These are phyloP conservation scores for Tylopilus sp. DNA, from an alignment of 768 basidiomycete species.

Conservation along the genomic window DNA sequence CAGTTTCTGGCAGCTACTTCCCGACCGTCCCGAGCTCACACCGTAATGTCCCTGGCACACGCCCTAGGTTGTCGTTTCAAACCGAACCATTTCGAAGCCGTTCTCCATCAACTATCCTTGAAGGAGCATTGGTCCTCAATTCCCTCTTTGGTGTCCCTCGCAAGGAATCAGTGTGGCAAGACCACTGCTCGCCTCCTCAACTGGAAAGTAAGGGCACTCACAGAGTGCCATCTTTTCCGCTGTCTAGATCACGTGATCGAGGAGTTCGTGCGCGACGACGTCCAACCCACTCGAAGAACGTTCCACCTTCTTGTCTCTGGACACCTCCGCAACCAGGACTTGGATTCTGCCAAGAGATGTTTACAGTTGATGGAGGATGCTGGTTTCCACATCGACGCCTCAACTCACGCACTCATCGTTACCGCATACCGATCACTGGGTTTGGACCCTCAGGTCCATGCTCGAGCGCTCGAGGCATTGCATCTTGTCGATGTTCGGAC, in stretches of 20 bases:
- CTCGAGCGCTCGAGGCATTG: slow-evolving; percentile 48
- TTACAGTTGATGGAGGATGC: slow-evolving; percentile 56
- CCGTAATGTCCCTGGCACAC: slow-evolving; percentile 46
- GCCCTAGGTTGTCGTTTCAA: slow-evolving; percentile 47
- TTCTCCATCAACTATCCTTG: slow-evolving; percentile 48
- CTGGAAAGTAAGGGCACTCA: slow-evolving; percentile 61
- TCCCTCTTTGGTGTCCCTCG: slow-evolving; percentile 46
- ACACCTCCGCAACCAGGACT: slow-evolving; percentile 64
- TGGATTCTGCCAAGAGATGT: slow-evolving; percentile 50
- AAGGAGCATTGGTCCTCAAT: slow-evolving; percentile 50
- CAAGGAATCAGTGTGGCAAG: slow-evolving; percentile 44
- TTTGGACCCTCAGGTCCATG: slow-evolving; percentile 50
- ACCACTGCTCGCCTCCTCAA: slow-evolving; percentile 60
- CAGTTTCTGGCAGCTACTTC: slow-evolving; percentile 30
- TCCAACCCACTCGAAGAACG: slow-evolving; percentile 57
- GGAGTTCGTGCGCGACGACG: slow-evolving; percentile 45
- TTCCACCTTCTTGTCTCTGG: slow-evolving; percentile 68
- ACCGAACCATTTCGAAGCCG: slow-evolving; percentile 55
- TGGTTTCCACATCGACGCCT: slow-evolving; percentile 50
- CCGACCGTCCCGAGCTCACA: slow-evolving; percentile 41
- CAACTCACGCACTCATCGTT: slow-evolving; percentile 59
- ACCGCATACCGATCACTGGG: slow-evolving; percentile 60
- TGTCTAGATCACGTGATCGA: slow-evolving; percentile 44
- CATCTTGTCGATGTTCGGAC: slow-evolving; percentile 35
- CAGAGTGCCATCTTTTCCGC: slow-evolving; percentile 51